phyloP scores from a whole-genome alignment of 106 monocot species.

The Phalaenopsis equestris region DNA sequence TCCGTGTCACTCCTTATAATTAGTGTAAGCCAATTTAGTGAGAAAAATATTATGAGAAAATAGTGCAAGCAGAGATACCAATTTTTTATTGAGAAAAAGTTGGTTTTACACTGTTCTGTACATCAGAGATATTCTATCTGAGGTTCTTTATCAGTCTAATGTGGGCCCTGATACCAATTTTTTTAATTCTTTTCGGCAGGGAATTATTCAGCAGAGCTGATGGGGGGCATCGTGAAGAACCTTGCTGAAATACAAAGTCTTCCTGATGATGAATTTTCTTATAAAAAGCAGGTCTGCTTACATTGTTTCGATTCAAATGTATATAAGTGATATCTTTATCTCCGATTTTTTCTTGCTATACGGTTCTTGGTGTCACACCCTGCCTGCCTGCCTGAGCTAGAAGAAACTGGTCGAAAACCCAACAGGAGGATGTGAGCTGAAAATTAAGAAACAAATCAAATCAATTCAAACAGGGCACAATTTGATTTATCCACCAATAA shows the following conservation, averaged over 20 bases:
- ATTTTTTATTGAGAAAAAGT: not conserved
- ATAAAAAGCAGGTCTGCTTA: slow-evolving; percentile 55
- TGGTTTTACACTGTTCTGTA: too few relatives aligned
- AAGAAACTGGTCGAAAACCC: too few relatives aligned
- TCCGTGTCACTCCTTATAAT: slow-evolving; percentile 4
- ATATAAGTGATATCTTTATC: not conserved
- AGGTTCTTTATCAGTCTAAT: not conserved
- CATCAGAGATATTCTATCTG: not conserved
- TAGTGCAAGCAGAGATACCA: not conserved
- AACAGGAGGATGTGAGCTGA: too few relatives aligned
- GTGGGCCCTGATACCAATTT: not conserved
- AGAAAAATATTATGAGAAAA: not conserved
- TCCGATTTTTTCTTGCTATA: not conserved
- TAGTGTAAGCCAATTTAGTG: not conserved
- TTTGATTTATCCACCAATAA: too few relatives aligned
- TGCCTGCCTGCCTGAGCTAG: too few relatives aligned
- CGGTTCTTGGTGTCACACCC: not conserved
- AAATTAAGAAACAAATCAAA: too few relatives aligned
- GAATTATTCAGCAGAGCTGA: slow-evolving; percentile 44
- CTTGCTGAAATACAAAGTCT: slow-evolving; percentile 71
- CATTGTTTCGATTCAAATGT: not conserved
- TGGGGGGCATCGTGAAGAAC: slow-evolving; percentile 50
- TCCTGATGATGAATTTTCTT: slow-evolving; percentile 68
- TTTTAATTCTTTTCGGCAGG: slow-evolving; percentile 23
- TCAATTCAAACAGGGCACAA: too few relatives aligned